Conservation (phyloP, 495 filamentous ascomycete species). For the Cladorrhinum samala region DNA sequence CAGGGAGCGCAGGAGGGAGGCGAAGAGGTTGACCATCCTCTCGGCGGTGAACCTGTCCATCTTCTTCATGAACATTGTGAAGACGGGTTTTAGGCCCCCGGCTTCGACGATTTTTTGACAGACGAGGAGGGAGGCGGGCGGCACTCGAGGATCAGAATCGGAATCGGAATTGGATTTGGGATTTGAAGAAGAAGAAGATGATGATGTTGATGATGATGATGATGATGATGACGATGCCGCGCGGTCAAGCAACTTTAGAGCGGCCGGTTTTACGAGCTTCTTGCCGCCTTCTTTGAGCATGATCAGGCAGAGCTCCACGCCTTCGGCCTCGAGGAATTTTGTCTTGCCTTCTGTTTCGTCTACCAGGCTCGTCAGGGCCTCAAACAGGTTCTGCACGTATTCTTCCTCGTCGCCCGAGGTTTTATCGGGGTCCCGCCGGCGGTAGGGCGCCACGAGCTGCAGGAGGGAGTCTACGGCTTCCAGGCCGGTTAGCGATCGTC, state of each 20-base stretch:
- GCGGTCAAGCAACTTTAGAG: constrained; percentile 79
- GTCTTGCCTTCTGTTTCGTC: constrained; percentile 69
- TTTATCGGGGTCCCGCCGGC: constrained; percentile 78
- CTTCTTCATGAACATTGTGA: constrained; percentile 88
- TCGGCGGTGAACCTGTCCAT: constrained; percentile 66
- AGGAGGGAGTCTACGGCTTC: constrained; percentile 76
- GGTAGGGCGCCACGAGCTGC: constrained; percentile 81
- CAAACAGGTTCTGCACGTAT: constrained; percentile 89
- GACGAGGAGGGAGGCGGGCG: too few relatives aligned
- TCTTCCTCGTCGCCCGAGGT: constrained; percentile 75
- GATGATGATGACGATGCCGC: constrained; percentile 56
- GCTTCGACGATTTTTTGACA: constrained; percentile 75
- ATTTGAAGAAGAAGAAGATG: too few relatives aligned
- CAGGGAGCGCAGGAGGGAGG: constrained; percentile 71
- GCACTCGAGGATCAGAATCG: too few relatives aligned
- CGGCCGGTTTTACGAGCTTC: constrained; percentile 71
- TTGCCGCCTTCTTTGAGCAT: constrained; percentile 58
- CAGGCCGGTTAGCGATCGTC: constrained; percentile 54
- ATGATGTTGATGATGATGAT: too few relatives aligned
- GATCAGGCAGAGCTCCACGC: constrained; percentile 82
- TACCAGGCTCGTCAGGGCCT: constrained; percentile 70
- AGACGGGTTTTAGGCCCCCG: constrained; percentile 77
- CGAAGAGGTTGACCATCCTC: constrained; percentile 85
- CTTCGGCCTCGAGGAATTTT: constrained; percentile 85
- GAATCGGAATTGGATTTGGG: too few relatives aligned